Percentiles rank a stretch among this genome's conserved stretches.
Evolutionary conservation across 2,329 filamentous ascomycete species (phyloP).

Genomic region (Fusarium nelsonii): DNA sequence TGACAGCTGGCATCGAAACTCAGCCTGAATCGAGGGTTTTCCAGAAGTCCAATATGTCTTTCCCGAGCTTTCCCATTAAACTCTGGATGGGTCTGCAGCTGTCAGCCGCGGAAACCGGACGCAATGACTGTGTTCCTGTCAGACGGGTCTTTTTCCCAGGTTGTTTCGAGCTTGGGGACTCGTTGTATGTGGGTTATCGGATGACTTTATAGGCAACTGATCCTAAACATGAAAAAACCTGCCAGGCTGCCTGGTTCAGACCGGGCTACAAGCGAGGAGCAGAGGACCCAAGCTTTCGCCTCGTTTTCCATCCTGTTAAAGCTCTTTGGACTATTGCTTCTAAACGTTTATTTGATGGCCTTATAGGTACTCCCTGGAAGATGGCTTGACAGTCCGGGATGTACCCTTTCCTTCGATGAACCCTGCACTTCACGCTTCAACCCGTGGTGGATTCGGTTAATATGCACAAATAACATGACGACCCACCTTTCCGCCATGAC

Average conservation of each 20-base stretch:
- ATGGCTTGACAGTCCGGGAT: constrained; percentile 3
- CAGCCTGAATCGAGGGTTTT: constrained; percentile 25
- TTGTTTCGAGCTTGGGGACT: constrained; percentile 11
- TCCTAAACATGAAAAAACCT: constrained; percentile 6
- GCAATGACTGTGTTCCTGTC: constrained; percentile 19
- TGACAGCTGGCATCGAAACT: constrained; percentile 3
- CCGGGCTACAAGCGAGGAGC: constrained; percentile 1
- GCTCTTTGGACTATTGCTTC: neutral
- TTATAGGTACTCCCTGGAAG: neutral
- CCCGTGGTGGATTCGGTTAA: neutral
- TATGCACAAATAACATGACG: constrained; percentile 4
- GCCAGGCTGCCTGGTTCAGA: neutral
- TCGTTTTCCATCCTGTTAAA: constrained; percentile 9
- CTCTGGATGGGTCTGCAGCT: constrained; percentile 3
- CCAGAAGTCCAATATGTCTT: constrained; percentile 15
- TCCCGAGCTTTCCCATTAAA: neutral
- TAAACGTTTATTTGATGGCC: neutral
- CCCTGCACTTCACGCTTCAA: constrained; percentile 11
- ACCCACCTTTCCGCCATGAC: too few relatives aligned
- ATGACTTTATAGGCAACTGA: constrained; percentile 25
- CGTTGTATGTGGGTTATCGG: constrained; percentile 37
- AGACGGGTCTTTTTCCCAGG: constrained; percentile 7
- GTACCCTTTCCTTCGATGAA: constrained; percentile 6
- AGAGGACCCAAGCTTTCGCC: constrained; percentile 11
- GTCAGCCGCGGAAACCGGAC: constrained; percentile 10